Conservation (phyloP, 495 filamentous ascomycete species). For the Penicillium atrosanguineum region DNA sequence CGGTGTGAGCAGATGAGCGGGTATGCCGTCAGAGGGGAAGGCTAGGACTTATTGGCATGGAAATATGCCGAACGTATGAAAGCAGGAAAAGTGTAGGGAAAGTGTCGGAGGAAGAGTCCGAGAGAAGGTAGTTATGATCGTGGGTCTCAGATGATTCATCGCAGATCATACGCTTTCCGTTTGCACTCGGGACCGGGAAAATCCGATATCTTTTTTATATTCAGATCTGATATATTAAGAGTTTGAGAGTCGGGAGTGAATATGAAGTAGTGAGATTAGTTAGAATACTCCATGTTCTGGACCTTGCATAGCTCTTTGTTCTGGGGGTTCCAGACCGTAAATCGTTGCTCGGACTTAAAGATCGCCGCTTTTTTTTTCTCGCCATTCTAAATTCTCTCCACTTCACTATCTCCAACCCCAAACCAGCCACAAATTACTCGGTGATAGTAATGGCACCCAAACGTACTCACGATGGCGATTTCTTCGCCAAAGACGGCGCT, state of each 20-base stretch:
- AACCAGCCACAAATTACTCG: background rate
- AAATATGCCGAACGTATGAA: conserved; percentile 12
- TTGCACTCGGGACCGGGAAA: background rate
- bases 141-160: conserved; percentile 27
- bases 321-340: conserved; percentile 6
- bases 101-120: conserved; percentile 8
- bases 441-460: conserved; percentile 59
- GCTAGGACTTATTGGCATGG: conserved; percentile 15
- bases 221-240: background rate
- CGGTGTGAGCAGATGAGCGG: conserved; percentile 24
- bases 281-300: background rate
- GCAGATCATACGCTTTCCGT: conserved; percentile 5
- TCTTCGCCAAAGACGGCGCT: conserved; percentile 37
- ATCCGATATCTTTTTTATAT: conserved; percentile 1
- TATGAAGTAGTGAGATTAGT: background rate
- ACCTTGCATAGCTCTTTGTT: background rate
- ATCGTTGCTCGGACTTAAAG: conserved; percentile 12
- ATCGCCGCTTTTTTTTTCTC: conserved; percentile 26
- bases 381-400: conserved; percentile 1
- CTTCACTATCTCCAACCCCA: background rate
- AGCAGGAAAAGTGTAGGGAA: conserved; percentile 1
- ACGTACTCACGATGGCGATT: conserved; percentile 52
- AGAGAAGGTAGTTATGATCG: conserved; percentile 16
- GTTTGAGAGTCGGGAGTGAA: background rate
- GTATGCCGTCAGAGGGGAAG: conserved; percentile 12